Percentiles rank a stretch among this genome's conserved stretches.
Evolutionary conservation across 305 asterid species (phyloP).

Genomic region (Andrographis paniculata): DNA sequence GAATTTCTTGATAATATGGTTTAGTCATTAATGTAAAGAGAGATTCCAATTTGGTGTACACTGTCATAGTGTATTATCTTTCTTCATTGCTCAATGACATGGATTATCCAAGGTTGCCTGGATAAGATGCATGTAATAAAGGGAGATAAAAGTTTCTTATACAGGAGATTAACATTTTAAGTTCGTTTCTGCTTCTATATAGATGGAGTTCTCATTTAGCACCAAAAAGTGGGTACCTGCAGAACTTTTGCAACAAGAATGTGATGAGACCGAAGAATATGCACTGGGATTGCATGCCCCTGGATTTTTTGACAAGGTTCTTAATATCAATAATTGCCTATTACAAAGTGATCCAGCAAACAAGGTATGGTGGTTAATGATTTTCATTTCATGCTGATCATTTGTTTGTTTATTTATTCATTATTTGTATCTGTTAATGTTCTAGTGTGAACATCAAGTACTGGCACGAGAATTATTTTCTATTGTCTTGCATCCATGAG

Average conservation of each 20-base stretch:
- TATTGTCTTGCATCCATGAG: constrained; percentile 8
- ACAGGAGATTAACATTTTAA: constrained; percentile 2
- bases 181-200: constrained; percentile 26
- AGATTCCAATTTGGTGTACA: no score
- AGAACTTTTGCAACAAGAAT: constrained; percentile 46
- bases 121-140: constrained; percentile 15
- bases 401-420: constrained; percentile 1
- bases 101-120: constrained; percentile 8
- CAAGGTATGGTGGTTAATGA: constrained; percentile 37
- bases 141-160: neutral
- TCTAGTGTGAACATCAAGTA: constrained; percentile 4
- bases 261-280: constrained; percentile 33
- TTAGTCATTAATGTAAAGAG: no score
- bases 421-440: neutral
- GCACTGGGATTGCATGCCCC: constrained; percentile 97
- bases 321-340: constrained; percentile 69
- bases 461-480: constrained; percentile 7
- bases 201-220: constrained; percentile 99
- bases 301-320: constrained; percentile 90
- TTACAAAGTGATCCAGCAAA: constrained; percentile 84
- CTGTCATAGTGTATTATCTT: constrained; percentile 1
- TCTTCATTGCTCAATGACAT: constrained; percentile 8
- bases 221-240: constrained; percentile 77
- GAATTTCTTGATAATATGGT: constrained; percentile 1
- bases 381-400: constrained; percentile 8